phyloP scores from a whole-genome alignment of 2,329 filamentous ascomycete genomes.

The Microsporum audouinii region DNA sequence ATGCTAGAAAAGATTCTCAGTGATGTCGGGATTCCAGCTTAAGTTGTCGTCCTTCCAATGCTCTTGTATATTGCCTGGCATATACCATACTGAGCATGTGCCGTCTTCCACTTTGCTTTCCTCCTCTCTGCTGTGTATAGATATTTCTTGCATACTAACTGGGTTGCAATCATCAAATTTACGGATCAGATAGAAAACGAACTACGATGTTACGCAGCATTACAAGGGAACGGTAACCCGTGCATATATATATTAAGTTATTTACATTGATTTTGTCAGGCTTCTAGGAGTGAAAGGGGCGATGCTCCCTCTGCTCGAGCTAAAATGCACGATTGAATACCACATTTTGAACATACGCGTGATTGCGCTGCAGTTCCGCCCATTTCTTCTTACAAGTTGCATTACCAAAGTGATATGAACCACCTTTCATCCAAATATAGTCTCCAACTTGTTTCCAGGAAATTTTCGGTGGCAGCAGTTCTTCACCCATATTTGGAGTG shows the following conservation, averaged over 20 bases:
- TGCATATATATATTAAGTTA: neutral
- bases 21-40: slow-evolving; percentile 27
- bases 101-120: neutral
- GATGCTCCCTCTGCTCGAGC: neutral
- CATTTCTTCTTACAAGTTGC: slow-evolving; percentile 54
- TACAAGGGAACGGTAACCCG: no score
- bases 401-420: slow-evolving; percentile 49
- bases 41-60: neutral
- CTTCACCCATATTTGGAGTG: slow-evolving; percentile 1
- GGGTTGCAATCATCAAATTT: no score
- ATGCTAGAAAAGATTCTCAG: slow-evolving; percentile 35
- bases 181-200: neutral
- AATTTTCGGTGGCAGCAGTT: slow-evolving; percentile 30
- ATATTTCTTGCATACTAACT: neutral
- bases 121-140: neutral
- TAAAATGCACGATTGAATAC: neutral
- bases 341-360: slow-evolving; percentile 10
- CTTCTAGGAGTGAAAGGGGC: neutral
- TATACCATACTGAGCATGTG: neutral
- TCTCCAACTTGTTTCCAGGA: slow-evolving; percentile 50
- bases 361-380: slow-evolving; percentile 33
- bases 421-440: slow-evolving; percentile 42
- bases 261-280: neutral
- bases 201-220: neutral
- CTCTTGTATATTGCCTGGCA: neutral